Conservation (phyloP, 164 flowering plant species). For the Tetracentron sinense region DNA sequence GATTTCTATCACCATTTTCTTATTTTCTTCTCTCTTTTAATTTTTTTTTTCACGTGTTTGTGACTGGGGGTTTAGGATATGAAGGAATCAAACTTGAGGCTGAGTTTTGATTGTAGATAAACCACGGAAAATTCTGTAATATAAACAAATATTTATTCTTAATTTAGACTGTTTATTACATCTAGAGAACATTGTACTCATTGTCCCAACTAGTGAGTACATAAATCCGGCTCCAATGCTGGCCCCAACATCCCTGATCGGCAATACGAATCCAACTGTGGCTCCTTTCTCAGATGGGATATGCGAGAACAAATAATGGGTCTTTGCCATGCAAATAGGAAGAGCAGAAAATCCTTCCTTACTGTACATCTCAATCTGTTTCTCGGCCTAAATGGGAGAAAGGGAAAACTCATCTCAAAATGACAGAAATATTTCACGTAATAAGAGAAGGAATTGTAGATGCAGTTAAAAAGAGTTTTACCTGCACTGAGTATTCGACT, state of each 20-base stretch:
- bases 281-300: conserved; percentile 79
- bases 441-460: conserved; percentile 1
- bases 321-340: conserved; percentile 99
- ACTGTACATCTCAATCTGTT: conserved; percentile 91
- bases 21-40: no score
- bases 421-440: not conserved
- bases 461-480: conserved; percentile 15
- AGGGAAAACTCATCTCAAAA: conserved; percentile 4
- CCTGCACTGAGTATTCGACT: conserved; percentile 95
- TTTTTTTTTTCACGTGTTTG: no score
- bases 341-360: conserved; percentile 80
- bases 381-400: conserved; percentile 68
- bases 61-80: no score
- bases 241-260: conserved; percentile 87
- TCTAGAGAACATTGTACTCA: conserved; percentile 99
- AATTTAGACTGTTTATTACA: no score
- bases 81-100: no score
- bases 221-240: conserved; percentile 99
- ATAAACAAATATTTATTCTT: no score
- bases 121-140: no score
- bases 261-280: conserved; percentile 77
- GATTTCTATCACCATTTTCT: no score
- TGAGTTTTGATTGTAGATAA: no score
- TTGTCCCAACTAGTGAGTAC: conserved; percentile 87
- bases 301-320: conserved; percentile 93